Percentiles rank a stretch among this genome's conserved stretches.
phyloP scores from a whole-genome alignment of 768 basidiomycete species.

The Kwoniella europaea region DNA sequence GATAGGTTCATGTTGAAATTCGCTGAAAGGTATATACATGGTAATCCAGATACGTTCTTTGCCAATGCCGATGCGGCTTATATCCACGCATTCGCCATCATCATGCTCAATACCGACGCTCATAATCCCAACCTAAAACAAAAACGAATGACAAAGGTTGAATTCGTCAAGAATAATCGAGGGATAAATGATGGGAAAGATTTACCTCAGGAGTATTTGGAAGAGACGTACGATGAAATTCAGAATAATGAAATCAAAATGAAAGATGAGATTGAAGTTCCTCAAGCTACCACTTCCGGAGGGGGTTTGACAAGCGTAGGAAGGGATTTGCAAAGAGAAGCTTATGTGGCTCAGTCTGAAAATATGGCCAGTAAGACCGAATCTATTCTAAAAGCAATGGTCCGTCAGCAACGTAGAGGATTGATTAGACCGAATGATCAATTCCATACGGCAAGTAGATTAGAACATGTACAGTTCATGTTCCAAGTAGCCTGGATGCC shows the following conservation, averaged over 20 bases:
- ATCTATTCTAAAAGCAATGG: conserved; percentile 91
- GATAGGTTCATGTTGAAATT: conserved; percentile 99
- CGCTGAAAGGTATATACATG: conserved; percentile 91
- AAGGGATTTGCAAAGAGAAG: conserved; percentile 91
- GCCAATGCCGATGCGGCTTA: conserved; percentile 96
- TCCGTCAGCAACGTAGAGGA: conserved; percentile 82
- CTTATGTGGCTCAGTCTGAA: conserved; percentile 91
- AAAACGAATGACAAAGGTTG: conserved; percentile 82
- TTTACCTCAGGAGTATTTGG: conserved; percentile 82
- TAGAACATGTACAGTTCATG: conserved; percentile 96
- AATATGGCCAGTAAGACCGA: conserved; percentile 98
- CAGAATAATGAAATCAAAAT: conserved; percentile 90
- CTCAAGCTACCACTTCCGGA: conserved; percentile 64
- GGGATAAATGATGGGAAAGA: conserved; percentile 92
- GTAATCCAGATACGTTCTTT: conserved; percentile 81
- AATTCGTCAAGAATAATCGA: conserved; percentile 92
- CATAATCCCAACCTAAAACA: conserved; percentile 93
- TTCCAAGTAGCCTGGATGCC: conserved; percentile 99
- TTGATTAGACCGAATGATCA: conserved; percentile 73
- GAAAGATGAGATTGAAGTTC: conserved; percentile 89
- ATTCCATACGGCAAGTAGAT: conserved; percentile 95
- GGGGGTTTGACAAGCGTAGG: conserved; percentile 77
- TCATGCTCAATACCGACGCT: conserved; percentile 95
- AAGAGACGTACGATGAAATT: conserved; percentile 86
- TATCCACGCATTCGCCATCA: conserved; percentile 90